Evolutionary conservation across 805 yeast species (phyloP).

Genomic region (Candida broadrunensis): DNA sequence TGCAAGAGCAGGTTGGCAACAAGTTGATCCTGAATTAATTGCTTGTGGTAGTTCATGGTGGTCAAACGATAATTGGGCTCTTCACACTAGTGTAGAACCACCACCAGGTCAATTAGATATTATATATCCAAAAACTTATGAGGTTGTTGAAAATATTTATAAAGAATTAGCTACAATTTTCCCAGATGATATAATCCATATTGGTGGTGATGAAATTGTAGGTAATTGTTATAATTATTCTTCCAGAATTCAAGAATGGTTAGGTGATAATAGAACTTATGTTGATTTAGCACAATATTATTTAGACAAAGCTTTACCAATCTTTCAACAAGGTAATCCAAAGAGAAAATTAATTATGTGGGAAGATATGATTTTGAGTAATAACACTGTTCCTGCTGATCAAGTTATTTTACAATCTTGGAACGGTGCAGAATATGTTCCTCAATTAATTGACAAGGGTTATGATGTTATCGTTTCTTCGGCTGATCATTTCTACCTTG

Average conservation of each 20-base stretch:
- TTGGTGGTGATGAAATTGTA: slow-evolving; percentile 39
- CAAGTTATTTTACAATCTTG: slow-evolving; percentile 33
- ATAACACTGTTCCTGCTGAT: slow-evolving; percentile 27
- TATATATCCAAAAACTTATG: slow-evolving; percentile 26
- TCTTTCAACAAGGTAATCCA: slow-evolving; percentile 18
- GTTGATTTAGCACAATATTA: slow-evolving; percentile 30
- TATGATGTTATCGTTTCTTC: slow-evolving; percentile 39
- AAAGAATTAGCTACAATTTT: slow-evolving; percentile 29
- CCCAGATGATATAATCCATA: slow-evolving; percentile 37
- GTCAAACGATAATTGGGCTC: slow-evolving; percentile 18
- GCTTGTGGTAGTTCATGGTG: slow-evolving; percentile 28
- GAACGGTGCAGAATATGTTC: slow-evolving; percentile 19
- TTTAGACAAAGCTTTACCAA: slow-evolving; percentile 32
- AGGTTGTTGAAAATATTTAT: slow-evolving; percentile 29
- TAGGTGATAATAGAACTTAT: slow-evolving; percentile 22
- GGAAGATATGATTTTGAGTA: slow-evolving; percentile 32
- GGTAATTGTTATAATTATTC: slow-evolving; percentile 32
- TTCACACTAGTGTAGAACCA: slow-evolving; percentile 31
- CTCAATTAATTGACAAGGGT: slow-evolving; percentile 28
- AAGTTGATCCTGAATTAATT: slow-evolving; percentile 22
- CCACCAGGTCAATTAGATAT: slow-evolving; percentile 42
- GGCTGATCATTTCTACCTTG: slow-evolving; percentile 30
- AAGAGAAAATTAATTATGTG: slow-evolving; percentile 34
- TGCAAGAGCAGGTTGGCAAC: slow-evolving; percentile 36
- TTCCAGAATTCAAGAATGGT: slow-evolving; percentile 21